A percentile compares a stretch with the other conserved stretches of the same genome.
Evolutionary conservation across 768 basidiomycete genomes (phyloP).

Genomic region (Exsudoporus frostii): DNA sequence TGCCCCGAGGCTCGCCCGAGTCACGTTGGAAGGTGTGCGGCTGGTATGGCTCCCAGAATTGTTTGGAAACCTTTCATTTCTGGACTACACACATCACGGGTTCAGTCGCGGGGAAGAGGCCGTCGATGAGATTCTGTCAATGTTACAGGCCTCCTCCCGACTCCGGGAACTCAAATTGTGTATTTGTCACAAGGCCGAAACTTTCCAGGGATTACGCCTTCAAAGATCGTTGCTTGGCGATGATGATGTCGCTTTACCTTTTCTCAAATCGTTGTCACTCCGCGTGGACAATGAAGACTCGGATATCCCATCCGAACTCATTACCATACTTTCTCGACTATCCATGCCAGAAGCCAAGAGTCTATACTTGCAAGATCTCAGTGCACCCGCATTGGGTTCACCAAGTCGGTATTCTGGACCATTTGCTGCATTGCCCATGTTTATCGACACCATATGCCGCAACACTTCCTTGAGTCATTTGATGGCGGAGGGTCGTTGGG

Average conservation of each 20-base stretch:
- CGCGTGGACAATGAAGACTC: slow-evolving; percentile 52
- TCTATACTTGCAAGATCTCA: slow-evolving; percentile 46
- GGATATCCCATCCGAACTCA: slow-evolving; percentile 62
- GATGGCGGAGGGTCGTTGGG: slow-evolving; percentile 29
- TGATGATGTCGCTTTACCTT: slow-evolving; percentile 40
- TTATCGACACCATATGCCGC: slow-evolving; percentile 4
- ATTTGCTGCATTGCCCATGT: slow-evolving; percentile 40
- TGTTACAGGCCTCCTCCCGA: slow-evolving; percentile 52
- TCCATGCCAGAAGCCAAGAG: slow-evolving; percentile 45
- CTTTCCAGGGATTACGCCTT: slow-evolving; percentile 16
- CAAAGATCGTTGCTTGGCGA: slow-evolving; percentile 22
- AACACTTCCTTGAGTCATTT: slow-evolving; percentile 11
- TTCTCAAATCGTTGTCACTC: slow-evolving; percentile 47
- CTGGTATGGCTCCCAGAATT: slow-evolving; percentile 61
- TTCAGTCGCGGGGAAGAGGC: slow-evolving; percentile 58
- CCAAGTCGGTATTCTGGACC: slow-evolving; percentile 14
- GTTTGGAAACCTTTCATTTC: slow-evolving; percentile 56
- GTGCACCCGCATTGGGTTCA: slow-evolving; percentile 1
- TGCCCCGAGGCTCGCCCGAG: slow-evolving; percentile 53
- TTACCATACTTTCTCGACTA: slow-evolving; percentile 48
- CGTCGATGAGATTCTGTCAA: slow-evolving; percentile 53
- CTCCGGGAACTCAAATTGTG: slow-evolving; percentile 54
- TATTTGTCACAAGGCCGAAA: slow-evolving; percentile 43
- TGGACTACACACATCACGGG: slow-evolving; percentile 73
- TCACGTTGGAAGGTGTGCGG: slow-evolving; percentile 62